Evolutionary conservation across 1,284 basidiomycete species (phyloP).

Genomic region (Crucibulum cyathiforme): DNA sequence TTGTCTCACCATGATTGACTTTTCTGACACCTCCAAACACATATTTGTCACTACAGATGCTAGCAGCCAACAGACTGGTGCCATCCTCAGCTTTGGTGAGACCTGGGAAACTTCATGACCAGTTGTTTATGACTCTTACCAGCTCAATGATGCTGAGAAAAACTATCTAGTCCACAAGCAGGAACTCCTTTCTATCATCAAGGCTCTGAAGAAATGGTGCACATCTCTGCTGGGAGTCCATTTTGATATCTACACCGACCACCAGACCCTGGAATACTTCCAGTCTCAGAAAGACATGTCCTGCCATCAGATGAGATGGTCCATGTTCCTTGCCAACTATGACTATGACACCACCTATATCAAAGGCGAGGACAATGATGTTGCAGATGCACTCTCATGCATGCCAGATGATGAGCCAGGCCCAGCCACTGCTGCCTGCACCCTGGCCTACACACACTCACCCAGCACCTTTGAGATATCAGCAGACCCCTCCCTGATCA

Average conservation of each 20-base stretch:
- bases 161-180: constrained; percentile 47
- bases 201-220: constrained; percentile 40
- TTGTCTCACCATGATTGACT: constrained; percentile 38
- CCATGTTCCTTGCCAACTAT: constrained; percentile 43
- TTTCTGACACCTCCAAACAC: constrained; percentile 34
- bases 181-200: constrained; percentile 41
- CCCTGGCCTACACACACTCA: constrained; percentile 15
- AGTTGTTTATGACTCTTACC: constrained; percentile 38
- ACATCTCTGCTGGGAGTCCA: constrained; percentile 35
- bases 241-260: constrained; percentile 43
- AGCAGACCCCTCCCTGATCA: constrained; percentile 20
- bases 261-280: constrained; percentile 43
- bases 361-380: constrained; percentile 40
- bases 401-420: constrained; percentile 14
- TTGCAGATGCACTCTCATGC: constrained; percentile 43
- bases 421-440: constrained; percentile 23
- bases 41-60: constrained; percentile 47
- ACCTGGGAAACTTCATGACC: constrained; percentile 34
- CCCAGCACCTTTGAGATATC: constrained; percentile 19
- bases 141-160: constrained; percentile 33
- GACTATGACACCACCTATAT: constrained; percentile 43
- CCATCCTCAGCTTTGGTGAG: constrained; percentile 35
- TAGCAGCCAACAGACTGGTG: constrained; percentile 36
- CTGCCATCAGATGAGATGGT: constrained; percentile 39
- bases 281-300: constrained; percentile 41